A percentile compares a stretch with the other conserved stretches of the same genome.
These are phyloP conservation scores for Biscutella auriculata DNA, from an alignment of 441 rosid species.

Conservation along the genomic window DNA sequence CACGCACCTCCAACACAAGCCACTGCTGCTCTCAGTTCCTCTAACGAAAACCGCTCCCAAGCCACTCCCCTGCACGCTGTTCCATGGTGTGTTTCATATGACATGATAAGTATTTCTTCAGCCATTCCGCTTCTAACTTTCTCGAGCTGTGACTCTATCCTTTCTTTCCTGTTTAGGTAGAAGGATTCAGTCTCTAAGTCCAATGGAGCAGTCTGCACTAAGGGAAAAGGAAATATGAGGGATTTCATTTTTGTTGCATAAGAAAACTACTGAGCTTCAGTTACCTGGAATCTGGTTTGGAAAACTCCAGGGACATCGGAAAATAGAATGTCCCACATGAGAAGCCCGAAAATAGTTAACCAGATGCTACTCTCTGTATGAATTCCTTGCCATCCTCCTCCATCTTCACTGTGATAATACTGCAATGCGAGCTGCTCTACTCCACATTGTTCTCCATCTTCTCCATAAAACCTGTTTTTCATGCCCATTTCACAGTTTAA, in stretches of 20 bases:
- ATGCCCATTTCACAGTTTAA: constrained; percentile 64
- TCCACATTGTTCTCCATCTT: constrained; percentile 83
- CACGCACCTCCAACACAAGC: constrained; percentile 60
- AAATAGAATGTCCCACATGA: constrained; percentile 85
- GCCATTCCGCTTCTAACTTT: constrained; percentile 62
- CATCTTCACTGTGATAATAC: constrained; percentile 59
- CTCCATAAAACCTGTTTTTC: constrained; percentile 79
- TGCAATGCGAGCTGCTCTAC: constrained; percentile 93
- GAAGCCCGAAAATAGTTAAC: constrained; percentile 79
- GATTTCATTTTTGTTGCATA: background rate
- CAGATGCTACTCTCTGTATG: constrained; percentile 87
- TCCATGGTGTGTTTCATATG: constrained; percentile 63
- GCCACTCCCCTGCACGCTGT: constrained; percentile 70
- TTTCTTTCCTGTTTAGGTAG: constrained; percentile 42
- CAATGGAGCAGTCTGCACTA: constrained; percentile 64
- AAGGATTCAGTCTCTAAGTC: constrained; percentile 72
- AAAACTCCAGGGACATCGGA: constrained; percentile 66
- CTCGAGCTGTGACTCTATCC: constrained; percentile 49
- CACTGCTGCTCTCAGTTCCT: constrained; percentile 74
- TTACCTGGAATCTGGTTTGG: constrained; percentile 70
- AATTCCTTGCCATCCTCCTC: constrained; percentile 81
- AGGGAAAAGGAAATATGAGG: background rate
- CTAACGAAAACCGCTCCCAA: constrained; percentile 66
- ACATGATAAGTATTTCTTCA: constrained; percentile 63
- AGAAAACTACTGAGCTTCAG: background rate